A percentile compares a stretch with the other conserved stretches of the same genome.
Evolutionary conservation across 1,139 yeast genomes (phyloP).

Genomic region (Diutina mesorugosa): DNA sequence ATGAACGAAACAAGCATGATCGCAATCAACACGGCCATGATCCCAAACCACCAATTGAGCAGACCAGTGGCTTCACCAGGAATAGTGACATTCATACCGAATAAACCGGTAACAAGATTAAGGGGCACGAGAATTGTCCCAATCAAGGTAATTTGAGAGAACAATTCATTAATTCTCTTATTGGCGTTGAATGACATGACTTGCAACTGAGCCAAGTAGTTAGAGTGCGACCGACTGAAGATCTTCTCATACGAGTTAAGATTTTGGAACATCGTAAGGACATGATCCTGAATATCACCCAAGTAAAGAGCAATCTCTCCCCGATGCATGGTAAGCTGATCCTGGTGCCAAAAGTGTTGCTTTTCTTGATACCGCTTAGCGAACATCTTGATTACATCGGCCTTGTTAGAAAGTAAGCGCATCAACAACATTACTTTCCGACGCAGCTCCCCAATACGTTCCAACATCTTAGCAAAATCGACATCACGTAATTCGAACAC

Average conservation of each 20-base stretch:
- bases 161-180: conserved; percentile 71
- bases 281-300: conserved; percentile 97
- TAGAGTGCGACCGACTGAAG: conserved; percentile 81
- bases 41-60: conserved; percentile 12
- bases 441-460: conserved; percentile 78
- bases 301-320: conserved; percentile 77
- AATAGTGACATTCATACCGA: conserved; percentile 90
- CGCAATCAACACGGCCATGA: conserved; percentile 23
- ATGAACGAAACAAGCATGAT: conserved; percentile 17
- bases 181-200: conserved; percentile 83
- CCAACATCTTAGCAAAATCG: conserved; percentile 43
- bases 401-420: conserved; percentile 85
- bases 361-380: conserved; percentile 46
- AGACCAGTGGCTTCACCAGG: conserved; percentile 49
- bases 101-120: conserved; percentile 81
- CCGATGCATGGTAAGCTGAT: conserved; percentile 30
- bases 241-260: conserved; percentile 84
- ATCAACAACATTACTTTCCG: conserved; percentile 85
- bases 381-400: conserved; percentile 95
- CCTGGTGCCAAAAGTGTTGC: background rate
- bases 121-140: conserved; percentile 89
- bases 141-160: conserved; percentile 77
- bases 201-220: conserved; percentile 86
- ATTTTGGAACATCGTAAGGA: conserved; percentile 89
- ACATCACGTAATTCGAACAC: background rate